Evolutionary conservation across 306 rosid species (phyloP), one percentile per base, ranked within the genome.

Genomic region (Albizia julibrissin): DNA sequence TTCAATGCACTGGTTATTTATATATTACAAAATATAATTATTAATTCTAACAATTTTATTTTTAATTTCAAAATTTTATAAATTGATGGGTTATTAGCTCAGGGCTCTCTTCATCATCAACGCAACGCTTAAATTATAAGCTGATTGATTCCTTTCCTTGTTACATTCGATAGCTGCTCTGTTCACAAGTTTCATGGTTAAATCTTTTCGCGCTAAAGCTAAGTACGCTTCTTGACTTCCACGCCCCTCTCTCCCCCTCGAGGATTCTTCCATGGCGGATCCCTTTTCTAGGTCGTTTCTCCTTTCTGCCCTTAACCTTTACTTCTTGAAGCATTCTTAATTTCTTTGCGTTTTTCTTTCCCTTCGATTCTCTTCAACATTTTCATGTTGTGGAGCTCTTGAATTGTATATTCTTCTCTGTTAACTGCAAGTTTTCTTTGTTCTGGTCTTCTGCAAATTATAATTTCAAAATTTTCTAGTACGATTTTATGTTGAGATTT

Each of bases 241-340:
- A 26, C 79, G 76, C 85, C 33, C 22, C 65, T 65, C 74, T 26
- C 83, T 67, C 89, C 42, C 39, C 29, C 81, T 72, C 85, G 13
- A 87, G 13, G 72, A 66, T 19, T 78, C 87, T 74, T 58, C 81
- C 68, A 77, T 82, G 93, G 90, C 77, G 59, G 87, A 82, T 29
- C 73, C 86, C 31, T 46, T 79, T 82, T 80, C 85, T 44, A 87
- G 98, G 98, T 94, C 27, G 67, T 59, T 64, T 82, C 74, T 33
- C 77, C 39, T 78, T 68, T 76, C 75, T 62, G 50, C 33, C 52
- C 65, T 49, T 27, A 44, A 19, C 7, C 27, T 66, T 69, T 50
- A 1, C n/a, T 40, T 68, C 24, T 22, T 33, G 8, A 16, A n/a
- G 13, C 24, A 33, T 33, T 5, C 22, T 68, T 68, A 3, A 68